Conservation (phyloP, 805 yeast species). For the Lachancea fermentati region DNA sequence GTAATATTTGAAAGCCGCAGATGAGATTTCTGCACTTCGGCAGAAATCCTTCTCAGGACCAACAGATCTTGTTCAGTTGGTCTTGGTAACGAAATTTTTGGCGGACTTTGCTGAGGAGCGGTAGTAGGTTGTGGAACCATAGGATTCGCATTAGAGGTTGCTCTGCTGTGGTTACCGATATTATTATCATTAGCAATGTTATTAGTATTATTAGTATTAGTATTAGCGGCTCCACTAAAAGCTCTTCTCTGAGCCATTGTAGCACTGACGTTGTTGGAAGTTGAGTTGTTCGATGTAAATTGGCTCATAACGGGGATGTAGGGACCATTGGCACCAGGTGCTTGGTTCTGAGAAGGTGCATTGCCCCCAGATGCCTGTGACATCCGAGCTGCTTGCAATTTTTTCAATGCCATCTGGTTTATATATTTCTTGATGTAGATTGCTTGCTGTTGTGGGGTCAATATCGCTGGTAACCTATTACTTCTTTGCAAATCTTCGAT, state of each 20-base stretch:
- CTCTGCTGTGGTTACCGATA: not conserved
- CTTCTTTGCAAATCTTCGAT: constrained; percentile 33
- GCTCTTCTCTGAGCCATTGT: constrained; percentile 6
- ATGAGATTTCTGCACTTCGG: constrained; percentile 64
- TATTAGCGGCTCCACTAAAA: constrained; percentile 1
- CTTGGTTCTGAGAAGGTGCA: constrained; percentile 7
- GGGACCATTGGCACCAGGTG: constrained; percentile 1
- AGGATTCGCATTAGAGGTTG: not conserved
- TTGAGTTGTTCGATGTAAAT: constrained; percentile 3
- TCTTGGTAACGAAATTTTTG: constrained; percentile 22
- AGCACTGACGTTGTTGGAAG: not conserved
- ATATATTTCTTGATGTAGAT: constrained; percentile 33
- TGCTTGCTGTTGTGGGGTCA: constrained; percentile 20
- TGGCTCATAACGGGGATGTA: constrained; percentile 9
- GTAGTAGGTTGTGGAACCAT: constrained; percentile 11
- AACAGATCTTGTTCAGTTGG: constrained; percentile 59
- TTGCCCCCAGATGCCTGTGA: constrained; percentile 21
- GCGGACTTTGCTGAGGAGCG: constrained; percentile 19
- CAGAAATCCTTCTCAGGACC: constrained; percentile 55
- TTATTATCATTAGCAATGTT: constrained; percentile 1
- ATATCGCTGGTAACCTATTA: constrained; percentile 17
- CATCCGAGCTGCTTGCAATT: constrained; percentile 24
- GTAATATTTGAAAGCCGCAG: constrained; percentile 65
- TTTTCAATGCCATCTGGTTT: constrained; percentile 33
- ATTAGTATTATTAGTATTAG: not conserved